Percentiles rank a stretch among this genome's conserved stretches.
Evolutionary conservation across 345 rosid species (phyloP).

Genomic region (Salix suchowensis): DNA sequence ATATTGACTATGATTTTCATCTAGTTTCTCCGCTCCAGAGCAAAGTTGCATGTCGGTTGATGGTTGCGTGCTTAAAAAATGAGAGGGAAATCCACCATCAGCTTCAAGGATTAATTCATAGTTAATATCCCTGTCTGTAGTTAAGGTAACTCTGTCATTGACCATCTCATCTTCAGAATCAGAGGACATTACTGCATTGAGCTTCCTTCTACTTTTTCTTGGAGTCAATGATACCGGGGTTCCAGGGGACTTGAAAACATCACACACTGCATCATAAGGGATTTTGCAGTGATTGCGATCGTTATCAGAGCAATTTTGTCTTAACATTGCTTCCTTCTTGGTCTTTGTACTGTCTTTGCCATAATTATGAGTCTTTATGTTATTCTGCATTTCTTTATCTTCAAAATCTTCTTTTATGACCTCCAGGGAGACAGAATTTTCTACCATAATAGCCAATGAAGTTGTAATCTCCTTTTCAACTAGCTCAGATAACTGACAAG

Average conservation of each 20-base stretch:
- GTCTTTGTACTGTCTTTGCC: slow-evolving; percentile 43
- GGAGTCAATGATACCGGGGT: slow-evolving; percentile 39
- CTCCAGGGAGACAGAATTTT: slow-evolving; percentile 30
- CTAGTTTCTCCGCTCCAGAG: slow-evolving; percentile 26
- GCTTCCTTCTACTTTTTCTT: slow-evolving; percentile 42
- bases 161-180: slow-evolving; percentile 75
- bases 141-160: slow-evolving; percentile 17
- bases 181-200: slow-evolving; percentile 54
- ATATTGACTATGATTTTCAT: slow-evolving; percentile 26
- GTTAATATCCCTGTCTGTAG: slow-evolving; percentile 21
- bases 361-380: slow-evolving; percentile 29
- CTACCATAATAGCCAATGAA: slow-evolving; percentile 45
- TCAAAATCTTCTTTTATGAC: slow-evolving; percentile 38
- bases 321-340: slow-evolving; percentile 77
- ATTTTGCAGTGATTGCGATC: slow-evolving; percentile 40
- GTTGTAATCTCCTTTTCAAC: slow-evolving; percentile 62
- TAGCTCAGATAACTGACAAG: slow-evolving; percentile 67
- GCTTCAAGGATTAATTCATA: slow-evolving; percentile 28
- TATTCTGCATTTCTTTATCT: slow-evolving; percentile 29
- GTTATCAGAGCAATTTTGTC: slow-evolving; percentile 45
- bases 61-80: slow-evolving; percentile 28
- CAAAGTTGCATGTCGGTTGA: slow-evolving; percentile 26
- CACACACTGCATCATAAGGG: slow-evolving; percentile 25
- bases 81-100: slow-evolving; percentile 22
- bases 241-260: slow-evolving; percentile 39